Evolutionary conservation across 23 red algal species (phyloP), one percentile per base, ranked within the genome.

Genomic region (Agarophyton chilense): DNA sequence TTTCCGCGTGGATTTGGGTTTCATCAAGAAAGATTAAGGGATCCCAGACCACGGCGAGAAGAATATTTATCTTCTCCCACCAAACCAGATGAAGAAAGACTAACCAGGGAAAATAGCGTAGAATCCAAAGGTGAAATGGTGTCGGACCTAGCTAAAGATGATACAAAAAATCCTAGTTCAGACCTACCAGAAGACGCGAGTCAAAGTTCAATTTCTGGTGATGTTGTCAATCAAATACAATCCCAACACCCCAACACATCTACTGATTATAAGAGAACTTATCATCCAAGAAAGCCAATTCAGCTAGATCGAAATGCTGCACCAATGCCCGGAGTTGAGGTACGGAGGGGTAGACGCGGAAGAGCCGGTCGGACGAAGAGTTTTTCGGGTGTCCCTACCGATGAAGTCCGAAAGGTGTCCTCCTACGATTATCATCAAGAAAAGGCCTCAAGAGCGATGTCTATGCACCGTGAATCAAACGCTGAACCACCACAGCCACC

Each of bases 401-500:
- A 83, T 63, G 55, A 65, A 61, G 43, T 67, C 10, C 55, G 39
- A 63, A 65, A 45, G 38, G 61, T 46, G 21, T 61, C 35, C 21
- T 44, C 55, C 12, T 61, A 65, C 79, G 53, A 61, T 33, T 61
- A 36, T 40, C 42, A 86, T 28, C 36, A 63, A 53, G 82, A 86
- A 22, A 86, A 71, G 60, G 82, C 26, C 10, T 86, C 82, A 16
- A 70, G 82, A 24, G 65, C 82, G 5, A 42, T 72, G 61, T 86
- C 82, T 9, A 72, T 86, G 82, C 82, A 86, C 29, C 82, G 82
- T 9, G 82, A 86, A 67, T 86, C 82, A 10, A 86, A 70, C 21
- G 82, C 82, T 31, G 44, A 63, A 67, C 82, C 82, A 34, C 82
- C 82, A 52, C 25, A 13, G 6, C 68, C 68, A 28, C 38, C 68